These are phyloP conservation scores for Yamadazyma siamensis DNA, from an alignment of 1,139 yeast genomes.

Conservation along the genomic window DNA sequence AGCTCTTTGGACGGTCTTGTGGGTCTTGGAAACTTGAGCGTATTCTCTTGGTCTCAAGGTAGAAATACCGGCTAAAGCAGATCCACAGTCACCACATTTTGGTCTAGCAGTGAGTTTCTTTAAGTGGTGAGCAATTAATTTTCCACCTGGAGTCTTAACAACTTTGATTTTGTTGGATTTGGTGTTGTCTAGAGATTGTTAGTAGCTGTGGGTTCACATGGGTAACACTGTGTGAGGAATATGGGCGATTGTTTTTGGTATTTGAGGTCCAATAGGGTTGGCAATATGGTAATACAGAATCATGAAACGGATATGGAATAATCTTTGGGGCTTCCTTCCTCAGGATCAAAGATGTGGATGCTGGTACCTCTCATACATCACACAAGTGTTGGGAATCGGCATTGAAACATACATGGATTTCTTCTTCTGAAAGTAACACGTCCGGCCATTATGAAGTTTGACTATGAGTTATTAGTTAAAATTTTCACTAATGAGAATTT, in stretches of 20 bases:
- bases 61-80: slow-evolving; percentile 85
- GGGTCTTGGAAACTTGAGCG: slow-evolving; percentile 92
- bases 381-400: too few species aligned
- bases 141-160: slow-evolving; percentile 99
- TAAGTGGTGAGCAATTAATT: slow-evolving; percentile 94
- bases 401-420: slow-evolving; percentile 50
- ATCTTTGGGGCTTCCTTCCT: too few species aligned
- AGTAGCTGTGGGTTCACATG: slow-evolving; percentile 36
- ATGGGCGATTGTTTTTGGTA: not conserved
- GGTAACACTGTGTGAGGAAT: not conserved
- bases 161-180: slow-evolving; percentile 98
- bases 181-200: slow-evolving; percentile 82
- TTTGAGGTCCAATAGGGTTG: too few species aligned
- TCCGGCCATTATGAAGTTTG: slow-evolving; percentile 39
- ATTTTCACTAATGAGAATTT: slow-evolving; percentile 16
- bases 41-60: slow-evolving; percentile 97
- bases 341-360: too few species aligned
- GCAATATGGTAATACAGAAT: too few species aligned
- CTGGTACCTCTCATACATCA: too few species aligned
- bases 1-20: slow-evolving; percentile 98
- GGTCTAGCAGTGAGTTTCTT: slow-evolving; percentile 94
- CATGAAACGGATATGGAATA: too few species aligned
- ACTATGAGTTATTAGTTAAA: slow-evolving; percentile 10
- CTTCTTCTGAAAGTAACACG: slow-evolving; percentile 54
- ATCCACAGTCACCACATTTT: slow-evolving; percentile 99